These are phyloP conservation scores for Colletotrichum magnum DNA, from an alignment of 2,329 filamentous ascomycete genomes.

Conservation along the genomic window DNA sequence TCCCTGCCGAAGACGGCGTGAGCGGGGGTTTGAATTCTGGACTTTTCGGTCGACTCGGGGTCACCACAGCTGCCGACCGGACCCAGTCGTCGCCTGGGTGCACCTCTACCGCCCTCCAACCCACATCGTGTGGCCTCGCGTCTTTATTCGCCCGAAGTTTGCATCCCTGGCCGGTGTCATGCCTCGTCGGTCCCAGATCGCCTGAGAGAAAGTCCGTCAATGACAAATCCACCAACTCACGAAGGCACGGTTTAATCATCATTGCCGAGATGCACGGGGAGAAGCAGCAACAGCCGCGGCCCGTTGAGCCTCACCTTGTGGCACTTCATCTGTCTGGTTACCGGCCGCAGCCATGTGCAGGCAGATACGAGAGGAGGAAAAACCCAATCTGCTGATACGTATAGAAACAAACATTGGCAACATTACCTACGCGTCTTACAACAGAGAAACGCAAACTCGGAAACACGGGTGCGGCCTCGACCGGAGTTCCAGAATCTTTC, in stretches of 20 bases:
- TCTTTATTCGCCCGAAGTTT: conserved; percentile 38
- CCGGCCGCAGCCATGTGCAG: neutral
- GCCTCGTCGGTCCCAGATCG: neutral
- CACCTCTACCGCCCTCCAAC: conserved; percentile 20
- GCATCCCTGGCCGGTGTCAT: conserved; percentile 9
- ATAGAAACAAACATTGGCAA: neutral
- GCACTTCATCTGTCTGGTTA: neutral
- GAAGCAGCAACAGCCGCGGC: neutral
- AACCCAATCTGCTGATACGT: neutral
- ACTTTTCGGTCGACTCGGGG: conserved; percentile 30
- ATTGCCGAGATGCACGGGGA: conserved; percentile 9
- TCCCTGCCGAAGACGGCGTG: conserved; percentile 19
- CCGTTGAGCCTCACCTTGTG: conserved; percentile 11
- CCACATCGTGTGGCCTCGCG: conserved; percentile 23
- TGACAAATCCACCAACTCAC: conserved; percentile 19
- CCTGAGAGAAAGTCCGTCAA: conserved; percentile 30
- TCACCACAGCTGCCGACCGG: conserved; percentile 20
- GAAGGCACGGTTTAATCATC: conserved; percentile 8
- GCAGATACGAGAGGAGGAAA: neutral
- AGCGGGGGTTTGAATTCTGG: conserved; percentile 2
- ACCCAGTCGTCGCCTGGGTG: conserved; percentile 15
- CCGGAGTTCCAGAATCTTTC: conserved; percentile 37
- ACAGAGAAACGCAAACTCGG: conserved; percentile 19
- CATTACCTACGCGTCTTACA: conserved; percentile 18
- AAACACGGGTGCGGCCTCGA: conserved; percentile 27